Conservation (phyloP, 2,329 filamentous ascomycete species). For the Trichoderma atroviride region DNA sequence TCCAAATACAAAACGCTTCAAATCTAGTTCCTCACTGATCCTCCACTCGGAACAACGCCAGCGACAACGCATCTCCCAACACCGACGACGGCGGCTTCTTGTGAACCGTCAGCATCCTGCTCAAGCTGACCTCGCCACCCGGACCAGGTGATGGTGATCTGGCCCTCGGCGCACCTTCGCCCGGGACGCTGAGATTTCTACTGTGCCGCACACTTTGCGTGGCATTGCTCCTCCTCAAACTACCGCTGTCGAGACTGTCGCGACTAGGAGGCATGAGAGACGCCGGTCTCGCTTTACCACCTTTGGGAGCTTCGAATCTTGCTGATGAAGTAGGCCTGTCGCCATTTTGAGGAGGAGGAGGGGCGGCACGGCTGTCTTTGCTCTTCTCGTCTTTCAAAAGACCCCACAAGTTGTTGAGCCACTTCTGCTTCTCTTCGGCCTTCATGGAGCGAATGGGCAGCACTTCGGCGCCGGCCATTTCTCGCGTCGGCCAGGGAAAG, state of each 20-base stretch:
- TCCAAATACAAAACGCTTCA: background rate
- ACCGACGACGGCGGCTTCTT: slow-evolving; percentile 29
- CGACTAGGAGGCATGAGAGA: slow-evolving; percentile 10
- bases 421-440: slow-evolving; percentile 41
- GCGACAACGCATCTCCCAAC: slow-evolving; percentile 30
- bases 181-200: slow-evolving; percentile 26
- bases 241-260: background rate
- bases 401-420: slow-evolving; percentile 38
- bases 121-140: slow-evolving; percentile 25
- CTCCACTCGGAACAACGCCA: slow-evolving; percentile 31
- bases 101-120: slow-evolving; percentile 29
- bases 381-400: slow-evolving; percentile 34
- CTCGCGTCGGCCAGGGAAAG: slow-evolving; percentile 42
- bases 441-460: slow-evolving; percentile 42
- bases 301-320: slow-evolving; percentile 31
- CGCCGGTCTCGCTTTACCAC: slow-evolving; percentile 38
- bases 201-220: slow-evolving; percentile 28
- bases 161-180: background rate
- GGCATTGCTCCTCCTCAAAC: slow-evolving; percentile 27
- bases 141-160: slow-evolving; percentile 24
- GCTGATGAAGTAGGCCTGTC: slow-evolving; percentile 26
- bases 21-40: background rate
- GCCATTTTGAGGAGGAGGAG: slow-evolving; percentile 5
- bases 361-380: slow-evolving; percentile 21
- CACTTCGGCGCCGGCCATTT: slow-evolving; percentile 42